Base-by-base conservation (phyloP, 345 rosid genomes). In the Turritis glabra region DNA sequence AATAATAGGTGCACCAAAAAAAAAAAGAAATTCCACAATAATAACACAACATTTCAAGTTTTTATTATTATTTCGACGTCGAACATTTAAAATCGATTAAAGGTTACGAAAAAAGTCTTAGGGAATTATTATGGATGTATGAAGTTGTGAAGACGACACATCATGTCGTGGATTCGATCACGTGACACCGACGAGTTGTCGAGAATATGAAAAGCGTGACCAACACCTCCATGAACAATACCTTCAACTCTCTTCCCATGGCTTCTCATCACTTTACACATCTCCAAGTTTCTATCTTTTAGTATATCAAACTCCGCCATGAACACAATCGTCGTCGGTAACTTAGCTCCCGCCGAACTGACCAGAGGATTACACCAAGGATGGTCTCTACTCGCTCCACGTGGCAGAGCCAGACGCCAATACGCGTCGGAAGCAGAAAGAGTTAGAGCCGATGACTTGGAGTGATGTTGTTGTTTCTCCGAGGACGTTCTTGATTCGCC, bases 371-470 rank as follows among this genome's bases (percentile, higher is more conserved):
- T 93, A 74, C 97, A 89, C 92, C 94, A 91, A 19, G 83, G 91
- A 80, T 93, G 97, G 67, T 93, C 92, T 18, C 92, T 82, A 50
- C 71, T 84, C n/a, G 81, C 73, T 17, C 91, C 96, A 3, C 77
- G 26, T 22, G 97, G 98, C 33, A 91, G 72, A 2, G 97, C 87
- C 10, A 91, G 52, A 19, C 96, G 84, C 98, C 98, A 93, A 48
- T 88, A 93, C 0, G 92, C 66, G 73, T 93, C 96, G 0, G 91
- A 88, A 47, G 85, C 82, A 1, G 86, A 64, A 44, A 89, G 80
- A 62, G 84, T 87, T 23, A 93, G 79, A 0, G 89, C 90, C 0
- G 97, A 89, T 10, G 84, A 84, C 35, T 66, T 65, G 61, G 79
- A 63, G 60, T 79, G 18, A 43, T 78, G 61, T n/a, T 60, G 58